Percentiles rank a stretch among this genome's conserved stretches.
Evolutionary conservation across 805 yeast genomes (phyloP).

Genomic region (Saccharomyces paradoxus): DNA sequence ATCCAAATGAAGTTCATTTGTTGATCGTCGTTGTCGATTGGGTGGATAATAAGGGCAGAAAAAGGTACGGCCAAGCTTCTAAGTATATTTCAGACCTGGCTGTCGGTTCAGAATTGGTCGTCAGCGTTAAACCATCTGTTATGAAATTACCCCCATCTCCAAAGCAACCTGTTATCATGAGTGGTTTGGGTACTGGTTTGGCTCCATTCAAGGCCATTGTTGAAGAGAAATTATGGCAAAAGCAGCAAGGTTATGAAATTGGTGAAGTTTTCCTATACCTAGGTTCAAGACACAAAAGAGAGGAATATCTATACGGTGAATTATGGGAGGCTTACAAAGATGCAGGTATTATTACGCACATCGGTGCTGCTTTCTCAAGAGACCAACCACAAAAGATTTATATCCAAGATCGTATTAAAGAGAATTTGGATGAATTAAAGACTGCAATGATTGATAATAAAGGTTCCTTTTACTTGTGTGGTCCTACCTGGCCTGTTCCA

Average conservation of each 20-base stretch:
- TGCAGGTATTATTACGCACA: conserved; percentile 85
- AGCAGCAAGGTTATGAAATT: conserved; percentile 77
- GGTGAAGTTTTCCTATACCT: conserved; percentile 82
- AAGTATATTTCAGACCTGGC: conserved; percentile 73
- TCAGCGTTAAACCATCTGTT: conserved; percentile 91
- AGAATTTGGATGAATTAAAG: conserved; percentile 61
- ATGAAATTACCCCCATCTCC: conserved; percentile 90
- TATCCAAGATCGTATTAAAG: conserved; percentile 88
- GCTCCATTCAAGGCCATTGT: conserved; percentile 97
- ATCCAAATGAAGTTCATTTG: conserved; percentile 83
- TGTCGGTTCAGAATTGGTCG: conserved; percentile 81
- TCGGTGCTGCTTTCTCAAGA: conserved; percentile 97
- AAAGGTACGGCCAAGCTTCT: conserved; percentile 90
- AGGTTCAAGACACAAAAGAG: conserved; percentile 92
- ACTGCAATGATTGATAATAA: conserved; percentile 69
- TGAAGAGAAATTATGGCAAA: conserved; percentile 92
- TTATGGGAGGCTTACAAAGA: conserved; percentile 93
- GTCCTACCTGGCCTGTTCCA: conserved; percentile 99
- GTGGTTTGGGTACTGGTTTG: conserved; percentile 94
- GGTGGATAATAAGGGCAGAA: conserved; percentile 78
- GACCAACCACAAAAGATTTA: conserved; percentile 92
- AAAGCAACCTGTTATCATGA: conserved; percentile 87
- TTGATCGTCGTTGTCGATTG: conserved; percentile 94
- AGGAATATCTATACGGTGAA: conserved; percentile 94
- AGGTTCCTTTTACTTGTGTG: conserved; percentile 93